These are phyloP conservation scores for Typha latifolia DNA, from an alignment of 176 grass and related monocot species.

Conservation along the genomic window DNA sequence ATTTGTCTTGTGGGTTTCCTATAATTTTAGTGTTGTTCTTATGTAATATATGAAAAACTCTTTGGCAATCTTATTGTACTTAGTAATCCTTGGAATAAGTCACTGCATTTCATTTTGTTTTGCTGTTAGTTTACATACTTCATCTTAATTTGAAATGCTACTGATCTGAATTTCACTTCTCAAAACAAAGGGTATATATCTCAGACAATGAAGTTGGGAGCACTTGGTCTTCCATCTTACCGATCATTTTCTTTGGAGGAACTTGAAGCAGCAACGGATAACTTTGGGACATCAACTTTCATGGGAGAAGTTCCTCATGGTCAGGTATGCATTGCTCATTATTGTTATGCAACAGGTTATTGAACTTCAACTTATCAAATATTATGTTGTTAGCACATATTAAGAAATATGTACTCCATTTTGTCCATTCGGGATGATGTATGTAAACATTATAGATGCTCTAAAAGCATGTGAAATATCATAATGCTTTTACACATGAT, in stretches of 20 bases:
- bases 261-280: slow-evolving; percentile 62
- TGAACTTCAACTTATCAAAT: not conserved
- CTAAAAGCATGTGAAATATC: not conserved
- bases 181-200: slow-evolving; percentile 45
- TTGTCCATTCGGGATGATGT: not conserved
- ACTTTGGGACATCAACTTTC: slow-evolving; percentile 56
- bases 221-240: slow-evolving; percentile 42
- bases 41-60: too few relatives aligned
- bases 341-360: not conserved
- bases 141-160: too few relatives aligned
- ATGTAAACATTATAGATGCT: not conserved
- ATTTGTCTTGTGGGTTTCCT: too few relatives aligned
- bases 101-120: too few relatives aligned
- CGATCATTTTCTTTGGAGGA: slow-evolving; percentile 54
- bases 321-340: slow-evolving; percentile 41
- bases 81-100: too few relatives aligned
- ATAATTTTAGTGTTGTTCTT: too few relatives aligned
- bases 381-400: too few relatives aligned
- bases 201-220: slow-evolving; percentile 46
- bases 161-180: too few relatives aligned
- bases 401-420: not conserved
- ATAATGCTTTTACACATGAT: not conserved
- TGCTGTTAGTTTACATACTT: too few relatives aligned
- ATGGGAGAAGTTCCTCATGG: slow-evolving; percentile 32
- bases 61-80: too few relatives aligned